Evolutionary conservation across 805 yeast species (phyloP), one percentile per base, ranked within the genome.

Genomic region (Ogataea paraovalis): DNA sequence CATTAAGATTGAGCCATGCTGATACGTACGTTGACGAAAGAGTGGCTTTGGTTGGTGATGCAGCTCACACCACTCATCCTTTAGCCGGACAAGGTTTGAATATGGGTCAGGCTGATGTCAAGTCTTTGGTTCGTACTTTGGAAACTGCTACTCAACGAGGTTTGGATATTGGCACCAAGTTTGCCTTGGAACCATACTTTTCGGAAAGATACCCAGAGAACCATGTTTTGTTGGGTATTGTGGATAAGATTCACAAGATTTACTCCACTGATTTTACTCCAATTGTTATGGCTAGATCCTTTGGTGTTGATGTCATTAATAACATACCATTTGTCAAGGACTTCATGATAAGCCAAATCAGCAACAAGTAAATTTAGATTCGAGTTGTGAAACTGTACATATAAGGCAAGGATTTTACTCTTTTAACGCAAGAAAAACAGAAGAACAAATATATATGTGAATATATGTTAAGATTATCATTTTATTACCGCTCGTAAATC

Each of bases 31-130:
- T 88, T 18, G 80, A 80, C 2, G 91, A 87, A 3, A 74, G 98
- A 55, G 76, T 92, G 27, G 98, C 97, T 0, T 70, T 94, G n/a
- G 87, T 92, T 9, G 99, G 99, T 22, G 99, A 94, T 67, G 98
- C 99, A 1, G 98, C 98, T 0, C 99, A 94, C 59, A 85, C 97
- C 0, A 88, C 96, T 1, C 98, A 94, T 64, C 99, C 99, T 2
- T 73, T 94, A 50, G 97, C 97, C 3, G 99, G 99, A 9, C 99
- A 94, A 68, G 99, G 99, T 22, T 76, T 94, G 47, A 94, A 94
- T 66, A 90, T 92, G 96, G 99, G 99, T 19, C 97, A 91, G 65
- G 83, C 85, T 23, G 99, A 94, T 63, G 97, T 88, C 2, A 82
- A 83, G 48, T 71, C 83, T 2, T 72, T 94, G 27, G 81, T 84